Base-by-base conservation (phyloP, 139 green algal species). In the Chlamydomonas sp. region DNA sequence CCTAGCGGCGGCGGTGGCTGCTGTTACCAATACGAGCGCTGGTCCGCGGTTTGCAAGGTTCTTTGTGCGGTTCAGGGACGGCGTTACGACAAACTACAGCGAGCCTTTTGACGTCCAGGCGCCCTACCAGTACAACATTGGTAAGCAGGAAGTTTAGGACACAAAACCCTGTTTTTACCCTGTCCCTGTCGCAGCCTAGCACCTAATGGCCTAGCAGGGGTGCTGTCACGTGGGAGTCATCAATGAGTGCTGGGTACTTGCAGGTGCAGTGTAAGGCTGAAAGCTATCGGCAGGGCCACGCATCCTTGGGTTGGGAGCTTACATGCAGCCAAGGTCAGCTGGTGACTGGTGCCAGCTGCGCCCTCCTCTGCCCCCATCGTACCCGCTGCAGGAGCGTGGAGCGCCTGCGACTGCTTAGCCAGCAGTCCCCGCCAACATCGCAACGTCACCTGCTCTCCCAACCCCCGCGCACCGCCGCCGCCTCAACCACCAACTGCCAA, bases 31-130 rank as follows among this genome's bases (percentile, higher is more conserved):
- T 7, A 10, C 17, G 6, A 83, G 10, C 63, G 17, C 9, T 57
- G 74, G 49, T 1, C 6, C n/a, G 17, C 17, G 72, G n/a, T 18
- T 2, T 5, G 49, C 71, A 12, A 60, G 83, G 16, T 87, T 87
- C 73, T 80, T 87, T 31, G n/a, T 87, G 73, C 83, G 83, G 17
- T 59, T 87, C 72, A 71, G 72, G 5, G 83, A 87, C 74, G 83
- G 83, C n/a, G 3, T 71, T 1, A 87, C 68, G 12, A 80, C 83
- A 14, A 87, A 87, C 62, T 87, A 87, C 74, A 80, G 71, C 61
- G 83, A 87, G 73, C 83, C 83, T 4, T 87, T 87, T 18, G 81
- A 86, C 61, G 78, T 85, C 7, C 18, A 14, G 16, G 49, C 79
- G 60, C 63, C 63, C 8, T 0, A 60, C 4, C 2, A 10, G 4